phyloP scores from a whole-genome alignment of 2,329 filamentous ascomycete genomes.

The Aureobasidium sp. region DNA sequence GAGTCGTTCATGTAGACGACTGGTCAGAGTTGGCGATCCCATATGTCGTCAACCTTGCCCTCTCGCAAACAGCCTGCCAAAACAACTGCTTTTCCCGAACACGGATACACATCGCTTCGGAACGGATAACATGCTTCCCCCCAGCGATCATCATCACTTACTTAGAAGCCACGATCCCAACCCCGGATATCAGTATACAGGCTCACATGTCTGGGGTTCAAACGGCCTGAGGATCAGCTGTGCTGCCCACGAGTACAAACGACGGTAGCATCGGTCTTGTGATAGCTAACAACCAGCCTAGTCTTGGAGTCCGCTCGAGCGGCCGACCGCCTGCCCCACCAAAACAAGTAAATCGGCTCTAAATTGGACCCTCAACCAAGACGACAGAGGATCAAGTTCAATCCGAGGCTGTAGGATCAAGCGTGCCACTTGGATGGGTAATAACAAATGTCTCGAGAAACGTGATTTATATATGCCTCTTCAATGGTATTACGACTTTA shows the following conservation, averaged over 20 bases:
- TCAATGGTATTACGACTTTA: not conserved
- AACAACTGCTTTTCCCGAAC: not conserved
- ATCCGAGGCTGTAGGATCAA: not conserved
- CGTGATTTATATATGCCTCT: not conserved
- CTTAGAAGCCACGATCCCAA: constrained; percentile 1
- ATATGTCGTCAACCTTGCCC: constrained; percentile 2
- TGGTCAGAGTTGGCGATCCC: not conserved
- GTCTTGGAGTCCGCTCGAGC: constrained; percentile 5
- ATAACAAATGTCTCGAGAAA: not conserved
- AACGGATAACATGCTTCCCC: constrained; percentile 1
- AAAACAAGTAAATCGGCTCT: not conserved
- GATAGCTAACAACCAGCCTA: not conserved
- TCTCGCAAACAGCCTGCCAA: not conserved
- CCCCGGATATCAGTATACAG: constrained; percentile 8
- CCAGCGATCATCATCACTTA: constrained; percentile 5
- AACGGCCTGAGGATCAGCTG: constrained; percentile 11
- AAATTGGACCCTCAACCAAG: not conserved
- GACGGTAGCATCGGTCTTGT: not conserved
- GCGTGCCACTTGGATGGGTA: not conserved
- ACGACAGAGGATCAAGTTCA: not conserved
- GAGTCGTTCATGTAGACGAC: not conserved
- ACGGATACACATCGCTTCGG: not conserved
- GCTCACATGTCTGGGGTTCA: constrained; percentile 4
- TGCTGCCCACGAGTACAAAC: constrained; percentile 9
- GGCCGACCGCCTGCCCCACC: constrained; percentile 1